A percentile compares a stretch with the other conserved stretches of the same genome.
Evolutionary conservation across 2,329 filamentous ascomycete genomes (phyloP).

Genomic region (Biscogniauxia mediterranea): DNA sequence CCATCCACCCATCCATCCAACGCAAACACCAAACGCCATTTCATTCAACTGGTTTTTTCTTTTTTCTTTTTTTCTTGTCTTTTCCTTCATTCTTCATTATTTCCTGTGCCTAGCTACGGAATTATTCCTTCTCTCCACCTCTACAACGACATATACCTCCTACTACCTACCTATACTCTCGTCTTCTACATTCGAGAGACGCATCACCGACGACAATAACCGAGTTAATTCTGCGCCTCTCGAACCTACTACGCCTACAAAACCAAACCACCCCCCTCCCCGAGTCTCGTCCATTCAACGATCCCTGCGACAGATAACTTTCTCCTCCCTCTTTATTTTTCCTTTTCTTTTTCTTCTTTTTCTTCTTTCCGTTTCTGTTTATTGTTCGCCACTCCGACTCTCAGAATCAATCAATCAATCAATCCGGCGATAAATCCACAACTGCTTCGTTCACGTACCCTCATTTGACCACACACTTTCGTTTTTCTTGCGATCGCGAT

Average conservation of each 20-base stretch:
- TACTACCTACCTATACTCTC: too few relatives aligned
- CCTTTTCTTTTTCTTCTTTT: slow-evolving; percentile 10
- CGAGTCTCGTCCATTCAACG: background rate
- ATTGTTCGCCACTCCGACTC: slow-evolving; percentile 11
- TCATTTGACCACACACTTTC: background rate
- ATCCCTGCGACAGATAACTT: background rate
- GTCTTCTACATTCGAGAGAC: too few relatives aligned
- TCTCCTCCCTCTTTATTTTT: slow-evolving; percentile 15
- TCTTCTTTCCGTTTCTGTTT: slow-evolving; percentile 6
- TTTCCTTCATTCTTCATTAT: background rate
- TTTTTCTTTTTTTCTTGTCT: slow-evolving; percentile 1
- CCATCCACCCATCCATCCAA: background rate
- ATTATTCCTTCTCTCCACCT: slow-evolving; percentile 7
- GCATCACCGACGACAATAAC: too few relatives aligned
- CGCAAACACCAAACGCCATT: slow-evolving; percentile 5
- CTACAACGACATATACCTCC: too few relatives aligned
- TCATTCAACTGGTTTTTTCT: background rate
- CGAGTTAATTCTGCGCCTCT: slow-evolving; percentile 7
- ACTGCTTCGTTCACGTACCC: background rate
- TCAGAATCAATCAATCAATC: background rate
- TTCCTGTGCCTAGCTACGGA: slow-evolving; percentile 4
- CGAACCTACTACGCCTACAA: background rate
- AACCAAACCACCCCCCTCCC: too few relatives aligned
- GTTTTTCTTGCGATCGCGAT: slow-evolving; percentile 36
- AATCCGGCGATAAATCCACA: background rate